A percentile compares a stretch with the other conserved stretches of the same genome.
phyloP scores from a whole-genome alignment of 2,329 filamentous ascomycete species.

The Colletotrichum caudatum region DNA sequence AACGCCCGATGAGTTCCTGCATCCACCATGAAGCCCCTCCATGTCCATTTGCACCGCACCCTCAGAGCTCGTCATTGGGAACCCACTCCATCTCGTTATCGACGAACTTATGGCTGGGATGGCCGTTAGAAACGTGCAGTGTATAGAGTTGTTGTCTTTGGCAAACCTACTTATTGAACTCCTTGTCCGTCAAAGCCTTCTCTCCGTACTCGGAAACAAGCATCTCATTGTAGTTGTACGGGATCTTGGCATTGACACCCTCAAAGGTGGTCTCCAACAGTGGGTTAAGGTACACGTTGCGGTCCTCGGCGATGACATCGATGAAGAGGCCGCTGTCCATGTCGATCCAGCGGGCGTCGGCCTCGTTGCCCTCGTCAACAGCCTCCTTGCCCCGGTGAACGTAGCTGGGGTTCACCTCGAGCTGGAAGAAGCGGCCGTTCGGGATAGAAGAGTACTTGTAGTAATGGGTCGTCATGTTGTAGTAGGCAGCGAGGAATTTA shows the following conservation, averaged over 20 bases:
- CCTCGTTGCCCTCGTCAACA: slow-evolving; percentile 54
- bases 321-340: slow-evolving; percentile 61
- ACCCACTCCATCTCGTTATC: slow-evolving; percentile 53
- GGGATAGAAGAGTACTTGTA: slow-evolving; percentile 55
- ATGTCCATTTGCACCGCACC: neutral
- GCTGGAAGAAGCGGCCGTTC: slow-evolving; percentile 58
- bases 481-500: slow-evolving; percentile 71
- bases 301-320: slow-evolving; percentile 61
- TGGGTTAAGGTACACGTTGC: slow-evolving; percentile 74
- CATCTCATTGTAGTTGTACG: slow-evolving; percentile 70
- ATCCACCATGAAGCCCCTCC: neutral
- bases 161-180: slow-evolving; percentile 63
- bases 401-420: slow-evolving; percentile 63
- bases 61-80: slow-evolving; percentile 31
- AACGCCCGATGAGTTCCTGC: slow-evolving; percentile 1
- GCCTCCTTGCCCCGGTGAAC: slow-evolving; percentile 46
- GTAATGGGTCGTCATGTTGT: slow-evolving; percentile 70
- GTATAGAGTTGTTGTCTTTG: neutral
- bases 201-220: slow-evolving; percentile 69
- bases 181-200: slow-evolving; percentile 62
- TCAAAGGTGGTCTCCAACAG: slow-evolving; percentile 78
- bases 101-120: slow-evolving; percentile 56
- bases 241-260: slow-evolving; percentile 74
- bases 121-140: slow-evolving; percentile 37
- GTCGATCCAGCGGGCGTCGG: slow-evolving; percentile 64